Percentiles rank a stretch among this genome's conserved stretches.
Conservation (phyloP, 2,329 filamentous ascomycete genomes). For the Penicillium nordicum region DNA sequence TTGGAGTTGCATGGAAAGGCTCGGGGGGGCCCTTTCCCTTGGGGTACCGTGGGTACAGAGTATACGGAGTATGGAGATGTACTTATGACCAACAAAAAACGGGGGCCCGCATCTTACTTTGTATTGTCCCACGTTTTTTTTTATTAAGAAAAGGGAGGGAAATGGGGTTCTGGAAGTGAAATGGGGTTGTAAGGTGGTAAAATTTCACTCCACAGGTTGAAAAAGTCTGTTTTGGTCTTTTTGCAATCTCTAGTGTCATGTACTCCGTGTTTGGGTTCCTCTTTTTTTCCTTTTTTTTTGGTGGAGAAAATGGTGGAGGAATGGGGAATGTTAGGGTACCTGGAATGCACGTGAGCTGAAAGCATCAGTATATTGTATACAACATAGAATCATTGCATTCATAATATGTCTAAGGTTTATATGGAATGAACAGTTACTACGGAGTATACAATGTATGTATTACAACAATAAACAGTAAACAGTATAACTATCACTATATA, state of each 20-base stretch:
- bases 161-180: not conserved
- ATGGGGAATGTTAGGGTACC: constrained; percentile 10
- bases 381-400: not conserved
- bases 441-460: not conserved
- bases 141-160: not conserved
- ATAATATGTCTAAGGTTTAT: not conserved
- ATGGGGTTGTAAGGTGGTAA: constrained; percentile 19
- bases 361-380: not conserved
- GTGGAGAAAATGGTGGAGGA: constrained; percentile 28
- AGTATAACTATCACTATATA: not conserved
- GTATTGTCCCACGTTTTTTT: constrained; percentile 24
- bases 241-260: constrained; percentile 5
- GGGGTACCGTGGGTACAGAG: constrained; percentile 17
- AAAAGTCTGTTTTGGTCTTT: not conserved
- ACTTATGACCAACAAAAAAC: constrained; percentile 17
- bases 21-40: constrained; percentile 13
- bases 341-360: constrained; percentile 19
- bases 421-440: not conserved
- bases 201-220: constrained; percentile 25
- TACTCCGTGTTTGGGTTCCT: constrained; percentile 23
- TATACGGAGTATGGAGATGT: not conserved
- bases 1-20: not conserved
- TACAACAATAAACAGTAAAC: not conserved
- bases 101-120: constrained; percentile 31
- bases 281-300: constrained; percentile 1